Conservation (phyloP, 768 basidiomycete genomes). For the Boletus pseudopeckii region DNA sequence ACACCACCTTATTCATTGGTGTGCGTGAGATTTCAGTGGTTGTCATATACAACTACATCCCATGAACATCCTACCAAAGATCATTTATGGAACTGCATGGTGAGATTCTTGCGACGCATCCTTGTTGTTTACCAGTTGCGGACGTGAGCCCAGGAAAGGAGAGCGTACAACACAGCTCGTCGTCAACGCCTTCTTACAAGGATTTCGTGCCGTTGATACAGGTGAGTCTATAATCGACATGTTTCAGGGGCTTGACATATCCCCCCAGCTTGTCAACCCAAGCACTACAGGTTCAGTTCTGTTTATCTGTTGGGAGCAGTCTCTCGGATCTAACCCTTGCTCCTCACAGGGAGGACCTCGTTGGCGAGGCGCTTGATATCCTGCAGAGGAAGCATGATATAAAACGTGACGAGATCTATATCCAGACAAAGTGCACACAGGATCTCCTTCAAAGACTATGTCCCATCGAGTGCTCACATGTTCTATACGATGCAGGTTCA, state of each 20-base stretch:
- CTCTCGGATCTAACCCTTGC: not conserved
- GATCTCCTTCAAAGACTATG: not conserved
- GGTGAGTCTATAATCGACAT: slow-evolving; percentile 40
- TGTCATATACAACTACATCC: slow-evolving; percentile 2
- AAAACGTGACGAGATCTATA: slow-evolving; percentile 64
- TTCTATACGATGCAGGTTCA: slow-evolving; percentile 49
- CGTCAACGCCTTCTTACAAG: slow-evolving; percentile 65
- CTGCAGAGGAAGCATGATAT: slow-evolving; percentile 56
- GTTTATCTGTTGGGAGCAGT: not conserved
- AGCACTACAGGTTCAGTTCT: slow-evolving; percentile 60
- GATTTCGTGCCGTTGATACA: slow-evolving; percentile 84
- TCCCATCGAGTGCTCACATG: not conserved
- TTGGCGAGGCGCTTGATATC: slow-evolving; percentile 65
- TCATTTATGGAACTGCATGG: slow-evolving; percentile 67
- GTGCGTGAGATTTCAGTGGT: slow-evolving; percentile 15
- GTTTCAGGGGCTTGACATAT: slow-evolving; percentile 15
- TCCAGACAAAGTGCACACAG: slow-evolving; percentile 70
- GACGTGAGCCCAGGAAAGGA: slow-evolving; percentile 58
- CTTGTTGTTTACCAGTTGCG: not conserved
- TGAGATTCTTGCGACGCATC: slow-evolving; percentile 23
- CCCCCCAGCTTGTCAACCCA: slow-evolving; percentile 58
- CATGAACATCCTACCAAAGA: slow-evolving; percentile 38
- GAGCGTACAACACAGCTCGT: slow-evolving; percentile 67
- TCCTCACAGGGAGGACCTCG: slow-evolving; percentile 64
- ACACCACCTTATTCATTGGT: not conserved